Base-by-base conservation (phyloP, 345 rosid species). In the Conringia planisiliqua region DNA sequence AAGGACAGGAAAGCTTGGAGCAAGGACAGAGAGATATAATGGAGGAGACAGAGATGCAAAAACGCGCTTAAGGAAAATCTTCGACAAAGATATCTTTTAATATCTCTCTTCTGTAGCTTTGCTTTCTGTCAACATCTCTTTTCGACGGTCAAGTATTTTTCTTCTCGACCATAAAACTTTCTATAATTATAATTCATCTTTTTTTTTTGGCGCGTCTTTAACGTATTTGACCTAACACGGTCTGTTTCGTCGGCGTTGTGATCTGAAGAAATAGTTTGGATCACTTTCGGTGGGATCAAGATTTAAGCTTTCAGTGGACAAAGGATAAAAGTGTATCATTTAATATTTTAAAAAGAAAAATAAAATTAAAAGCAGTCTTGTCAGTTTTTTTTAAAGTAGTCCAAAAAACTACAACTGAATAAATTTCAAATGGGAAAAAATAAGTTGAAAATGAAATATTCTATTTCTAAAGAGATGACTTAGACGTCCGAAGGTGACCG, bases 21-120 rank as follows among this genome's bases (percentile, higher is more conserved):
- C 40, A 24, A 27, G 71, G 40, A 64, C 55, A 75, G 66, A 70
- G 71, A 78, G 59, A 62, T 60, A 46, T 35, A 75, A 14, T 57
- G 76, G 77, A 48, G 52, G 76, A 71, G 77, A 66, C 77, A 71
- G 81, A 77, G 81, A 71, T 10, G 73, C 76, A 55, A 70, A 70
- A 50, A 77, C 81, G 73, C 77, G 81, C 30, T 71, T 71, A 58
- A 47, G 33, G 33, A 70, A 63, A 51, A 63, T 62, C 73, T 68
- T 68, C 29, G 32, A 76, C 65, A 56, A 32, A 40, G 30, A 59
- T 64, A 13, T 48, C 8, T 17, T 54, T 57, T 29, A 27, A 24
- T 44, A 12, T 26, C 35, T 16, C 32, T 24, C 2, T 14, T 18
- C 16, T 73, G 20, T 43, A 35, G 33, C 12, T 75, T 51, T 68